Conservation (phyloP, 352 stramenopile species). For the Aphanomyces invadans region DNA sequence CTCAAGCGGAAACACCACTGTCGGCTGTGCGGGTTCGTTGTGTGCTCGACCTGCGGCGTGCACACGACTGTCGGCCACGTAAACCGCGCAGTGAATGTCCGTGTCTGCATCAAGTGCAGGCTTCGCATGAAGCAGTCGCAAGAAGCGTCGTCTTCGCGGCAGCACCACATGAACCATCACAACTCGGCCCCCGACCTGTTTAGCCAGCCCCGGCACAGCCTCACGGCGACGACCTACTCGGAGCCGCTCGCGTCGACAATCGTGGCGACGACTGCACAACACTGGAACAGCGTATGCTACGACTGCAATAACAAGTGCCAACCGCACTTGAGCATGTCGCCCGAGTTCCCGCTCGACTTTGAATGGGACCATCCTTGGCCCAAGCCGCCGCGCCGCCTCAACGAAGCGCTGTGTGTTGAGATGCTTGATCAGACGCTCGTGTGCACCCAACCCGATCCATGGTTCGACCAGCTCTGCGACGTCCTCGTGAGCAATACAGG, state of each 20-base stretch:
- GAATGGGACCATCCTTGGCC: constrained; percentile 83
- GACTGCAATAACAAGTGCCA: constrained; percentile 20
- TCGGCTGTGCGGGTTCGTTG: constrained; percentile 45
- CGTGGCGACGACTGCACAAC: neutral
- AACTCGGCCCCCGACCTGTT: neutral
- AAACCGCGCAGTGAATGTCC: constrained; percentile 43
- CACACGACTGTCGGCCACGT: constrained; percentile 40
- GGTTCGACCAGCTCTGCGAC: constrained; percentile 57
- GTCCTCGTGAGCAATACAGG: constrained; percentile 70
- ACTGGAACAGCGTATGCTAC: constrained; percentile 5
- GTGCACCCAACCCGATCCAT: neutral
- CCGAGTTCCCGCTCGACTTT: constrained; percentile 77
- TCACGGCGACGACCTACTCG: neutral
- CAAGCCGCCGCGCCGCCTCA: constrained; percentile 59
- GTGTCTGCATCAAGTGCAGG: constrained; percentile 68
- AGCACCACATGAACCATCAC: neutral
- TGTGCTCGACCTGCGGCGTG: constrained; percentile 71
- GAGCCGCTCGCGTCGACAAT: neutral
- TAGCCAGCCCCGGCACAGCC: neutral
- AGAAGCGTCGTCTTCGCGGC: neutral
- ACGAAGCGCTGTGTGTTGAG: constrained; percentile 62
- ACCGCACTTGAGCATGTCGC: neutral
- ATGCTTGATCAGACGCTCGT: constrained; percentile 31
- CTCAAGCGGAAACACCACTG: constrained; percentile 67
- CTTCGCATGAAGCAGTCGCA: constrained; percentile 8